Conservation (phyloP, 208 protist genomes). For the Porcisia hertigi region DNA sequence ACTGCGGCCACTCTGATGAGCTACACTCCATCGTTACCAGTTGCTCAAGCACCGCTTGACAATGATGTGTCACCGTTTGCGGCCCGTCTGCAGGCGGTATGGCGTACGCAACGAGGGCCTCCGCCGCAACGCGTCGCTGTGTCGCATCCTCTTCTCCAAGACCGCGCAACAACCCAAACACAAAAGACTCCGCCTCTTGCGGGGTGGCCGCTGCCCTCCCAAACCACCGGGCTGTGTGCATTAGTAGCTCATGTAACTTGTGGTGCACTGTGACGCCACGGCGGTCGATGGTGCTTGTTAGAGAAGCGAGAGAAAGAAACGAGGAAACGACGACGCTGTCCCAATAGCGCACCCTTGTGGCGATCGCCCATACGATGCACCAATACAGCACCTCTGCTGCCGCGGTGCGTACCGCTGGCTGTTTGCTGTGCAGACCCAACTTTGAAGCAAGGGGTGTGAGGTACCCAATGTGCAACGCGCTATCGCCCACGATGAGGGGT, state of each 20-base stretch:
- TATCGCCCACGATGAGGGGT: slow-evolving; percentile 9
- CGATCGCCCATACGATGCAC: slow-evolving; percentile 72
- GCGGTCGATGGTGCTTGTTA: slow-evolving; percentile 34
- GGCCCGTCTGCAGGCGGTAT: slow-evolving; percentile 5
- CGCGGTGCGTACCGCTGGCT: slow-evolving; percentile 67
- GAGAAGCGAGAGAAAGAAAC: slow-evolving; percentile 39
- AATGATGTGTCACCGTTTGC: slow-evolving; percentile 3
- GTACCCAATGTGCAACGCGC: slow-evolving; percentile 54
- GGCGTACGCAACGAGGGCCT: slow-evolving; percentile 23
- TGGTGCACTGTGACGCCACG: neutral
- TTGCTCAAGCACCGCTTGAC: neutral
- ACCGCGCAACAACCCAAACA: slow-evolving; percentile 6
- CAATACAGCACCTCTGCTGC: slow-evolving; percentile 90
- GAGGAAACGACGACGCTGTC: slow-evolving; percentile 51
- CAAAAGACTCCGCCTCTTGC: neutral
- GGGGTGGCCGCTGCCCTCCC: neutral
- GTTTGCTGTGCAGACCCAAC: slow-evolving; percentile 60
- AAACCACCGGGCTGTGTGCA: slow-evolving; percentile 17
- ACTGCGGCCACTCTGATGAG: neutral
- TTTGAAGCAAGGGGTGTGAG: slow-evolving; percentile 67
- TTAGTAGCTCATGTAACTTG: slow-evolving; percentile 1
- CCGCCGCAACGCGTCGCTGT: slow-evolving; percentile 18
- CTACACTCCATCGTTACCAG: slow-evolving; percentile 10
- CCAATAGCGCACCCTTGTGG: slow-evolving; percentile 37
- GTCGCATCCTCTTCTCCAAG: slow-evolving; percentile 10